Conservation (phyloP, 2,329 filamentous ascomycete genomes). For the Fusarium proliferatum region DNA sequence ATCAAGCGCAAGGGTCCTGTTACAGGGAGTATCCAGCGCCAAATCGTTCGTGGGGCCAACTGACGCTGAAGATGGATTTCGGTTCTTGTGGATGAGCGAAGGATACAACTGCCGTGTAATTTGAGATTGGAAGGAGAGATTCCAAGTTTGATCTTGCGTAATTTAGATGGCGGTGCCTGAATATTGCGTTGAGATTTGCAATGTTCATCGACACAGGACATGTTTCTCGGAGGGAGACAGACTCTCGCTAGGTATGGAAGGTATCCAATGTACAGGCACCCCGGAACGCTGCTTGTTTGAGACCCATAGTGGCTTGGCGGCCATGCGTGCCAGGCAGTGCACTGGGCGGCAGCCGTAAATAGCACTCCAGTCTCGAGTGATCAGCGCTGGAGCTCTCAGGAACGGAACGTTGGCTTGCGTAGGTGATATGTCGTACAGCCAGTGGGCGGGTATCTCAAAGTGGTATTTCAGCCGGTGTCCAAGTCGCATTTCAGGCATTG, state of each 20-base stretch:
- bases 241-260: neutral
- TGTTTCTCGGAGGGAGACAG: neutral
- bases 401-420: constrained; percentile 31
- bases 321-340: constrained; percentile 26
- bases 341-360: constrained; percentile 26
- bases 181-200: neutral
- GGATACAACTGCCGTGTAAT: constrained; percentile 3
- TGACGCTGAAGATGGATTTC: constrained; percentile 7
- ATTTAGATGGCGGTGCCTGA: constrained; percentile 4
- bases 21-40: constrained; percentile 15
- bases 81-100: constrained; percentile 15
- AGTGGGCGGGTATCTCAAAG: neutral
- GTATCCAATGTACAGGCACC: constrained; percentile 7
- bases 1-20: constrained; percentile 31
- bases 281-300: constrained; percentile 23
- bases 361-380: constrained; percentile 14
- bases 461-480: neutral
- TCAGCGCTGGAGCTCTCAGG: constrained; percentile 14
- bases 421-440: constrained; percentile 30
- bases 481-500: neutral
- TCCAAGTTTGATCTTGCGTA: neutral
- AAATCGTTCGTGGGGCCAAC: constrained; percentile 5
- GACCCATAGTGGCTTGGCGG: constrained; percentile 34
- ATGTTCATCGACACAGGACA: neutral
- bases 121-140: neutral